Base-by-base conservation (phyloP, 441 rosid species). In the Croton setiger region DNA sequence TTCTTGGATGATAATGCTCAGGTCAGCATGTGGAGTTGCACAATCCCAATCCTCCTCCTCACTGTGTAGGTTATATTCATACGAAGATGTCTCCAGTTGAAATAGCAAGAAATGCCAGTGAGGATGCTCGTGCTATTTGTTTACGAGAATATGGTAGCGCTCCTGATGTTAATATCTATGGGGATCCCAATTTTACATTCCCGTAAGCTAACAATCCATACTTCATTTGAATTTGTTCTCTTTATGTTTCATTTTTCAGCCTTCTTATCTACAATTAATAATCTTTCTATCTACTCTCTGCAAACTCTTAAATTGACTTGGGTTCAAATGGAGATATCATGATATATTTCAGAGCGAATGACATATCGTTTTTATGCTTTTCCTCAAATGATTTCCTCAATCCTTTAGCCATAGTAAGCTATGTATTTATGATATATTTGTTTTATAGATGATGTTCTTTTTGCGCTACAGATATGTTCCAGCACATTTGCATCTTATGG, bases 21-120 rank as follows among this genome's bases (percentile, higher is more conserved):
- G 99, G 97, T 85, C 98, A 95, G 85, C 99, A 95, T 64, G 98
- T 92, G 69, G 97, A 95, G 82, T 79, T 95, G 85, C 99, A 95
- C 79, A 92, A 92, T 76, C 94, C 95, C 49, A 87, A 88, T 23
- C 97, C 99, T 5, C 88, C 86, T 66, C 96, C 87, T 66, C 86
- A 88, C 69, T 82, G 85, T 21, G 84, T 95, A 55, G 99, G 99
- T 36, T 95, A 80, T 77, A 95, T 95, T 79, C 83, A 95, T 77
- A 88, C 97, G 20, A 88, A 86, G 79, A 92, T 90, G 98, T 95
- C 98, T 81, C 99, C 99, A 0, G 66, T 92, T 80, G 88, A 86
- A 82, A 91, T 92, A 56, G 97, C 99, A 9, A 77, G 79, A 63
- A 83, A 88, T 72, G 99, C 98, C 1, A 85, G 88, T 66, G 98